Percentiles rank a stretch among this genome's conserved stretches.
phyloP scores from a whole-genome alignment of 2,329 filamentous ascomycete species.

The Calonectria henricotiae region DNA sequence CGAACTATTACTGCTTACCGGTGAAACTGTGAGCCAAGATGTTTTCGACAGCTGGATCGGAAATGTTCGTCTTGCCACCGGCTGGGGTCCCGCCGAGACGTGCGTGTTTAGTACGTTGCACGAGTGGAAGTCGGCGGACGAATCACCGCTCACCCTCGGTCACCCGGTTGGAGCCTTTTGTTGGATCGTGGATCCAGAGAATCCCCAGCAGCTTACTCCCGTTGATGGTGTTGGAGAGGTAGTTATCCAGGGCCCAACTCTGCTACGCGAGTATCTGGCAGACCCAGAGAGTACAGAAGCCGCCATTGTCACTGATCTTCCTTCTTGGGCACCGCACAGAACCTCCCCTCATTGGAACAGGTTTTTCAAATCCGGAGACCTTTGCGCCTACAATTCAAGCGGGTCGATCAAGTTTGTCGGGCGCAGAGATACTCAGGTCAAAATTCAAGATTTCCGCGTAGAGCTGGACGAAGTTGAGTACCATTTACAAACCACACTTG shows the following conservation, averaged over 20 bases:
- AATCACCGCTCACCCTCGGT: constrained; percentile 19
- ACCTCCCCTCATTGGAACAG: constrained; percentile 36
- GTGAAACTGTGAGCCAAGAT: constrained; percentile 31
- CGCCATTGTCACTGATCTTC: constrained; percentile 54
- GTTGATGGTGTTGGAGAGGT: constrained; percentile 51
- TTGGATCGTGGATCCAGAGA: constrained; percentile 50
- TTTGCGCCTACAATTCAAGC: constrained; percentile 51
- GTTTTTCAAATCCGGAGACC: constrained; percentile 50
- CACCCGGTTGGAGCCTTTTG: constrained; percentile 8
- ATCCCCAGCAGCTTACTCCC: constrained; percentile 45
- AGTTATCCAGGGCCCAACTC: constrained; percentile 49
- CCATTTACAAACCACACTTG: constrained; percentile 15
- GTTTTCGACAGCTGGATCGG: constrained; percentile 41
- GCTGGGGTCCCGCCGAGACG: constrained; percentile 44
- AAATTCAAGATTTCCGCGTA: constrained; percentile 69
- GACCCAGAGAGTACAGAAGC: constrained; percentile 45
- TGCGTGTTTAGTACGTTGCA: not conserved
- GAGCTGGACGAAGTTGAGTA: constrained; percentile 57
- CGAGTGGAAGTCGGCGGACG: constrained; percentile 17
- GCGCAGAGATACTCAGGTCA: constrained; percentile 71
- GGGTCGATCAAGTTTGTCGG: constrained; percentile 62
- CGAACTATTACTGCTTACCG: constrained; percentile 32
- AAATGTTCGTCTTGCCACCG: constrained; percentile 35
- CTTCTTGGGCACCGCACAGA: constrained; percentile 37
- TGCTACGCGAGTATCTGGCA: constrained; percentile 49